Evolutionary conservation across 2,329 filamentous ascomycete species (phyloP), one percentile per base, ranked within the genome.

Genomic region (Sporothrix brunneoviolacea): DNA sequence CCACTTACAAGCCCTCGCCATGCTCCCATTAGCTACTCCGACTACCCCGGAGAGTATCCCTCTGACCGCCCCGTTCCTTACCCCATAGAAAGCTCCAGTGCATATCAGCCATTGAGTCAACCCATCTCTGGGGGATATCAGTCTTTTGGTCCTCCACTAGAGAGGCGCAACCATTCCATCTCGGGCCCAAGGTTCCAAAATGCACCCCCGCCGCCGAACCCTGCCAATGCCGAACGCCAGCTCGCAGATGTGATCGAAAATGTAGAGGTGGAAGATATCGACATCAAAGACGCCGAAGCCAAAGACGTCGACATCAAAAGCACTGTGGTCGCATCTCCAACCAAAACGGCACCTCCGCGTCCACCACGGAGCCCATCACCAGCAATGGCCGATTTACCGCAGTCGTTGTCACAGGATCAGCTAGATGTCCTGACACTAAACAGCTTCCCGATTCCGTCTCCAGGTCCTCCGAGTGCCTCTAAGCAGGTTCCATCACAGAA

Each of bases 281-380:
- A 37, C 21, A 28, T 37, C 32, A 19, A 30, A 4, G 42, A 36
- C 12, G 39, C 39, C 6, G 37, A 39, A 7, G 43, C 47, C 19
- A 51, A 37, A n/a, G 49, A 51, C 15, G 46, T 51, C 42, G 49
- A 42, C 30, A 36, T 28, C 13, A 32, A 40, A 22, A 7, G 13
- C 3, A 8, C 8, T 18, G 12, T 8, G 18, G 13, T 13, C 3
- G 4, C 18, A 12, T 1, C 21, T 9, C 3, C 32, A 2, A 36
- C 42, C 4, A 44, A 33, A 21, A 45, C 15, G 2, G 21, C 32
- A 2, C 21, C 32, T 15, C 21, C 32, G 4, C 37, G 38, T 12
- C 28, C 19, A 12, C 10, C 27, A 10, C 19, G 37, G 37, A 48
- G 19, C 37, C 37, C 37, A 8, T 38, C 18, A 13, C 45, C 24